A percentile compares a stretch with the other conserved stretches of the same genome.
phyloP scores from a whole-genome alignment of 176 grass and related monocot species.

The Lolium perenne region DNA sequence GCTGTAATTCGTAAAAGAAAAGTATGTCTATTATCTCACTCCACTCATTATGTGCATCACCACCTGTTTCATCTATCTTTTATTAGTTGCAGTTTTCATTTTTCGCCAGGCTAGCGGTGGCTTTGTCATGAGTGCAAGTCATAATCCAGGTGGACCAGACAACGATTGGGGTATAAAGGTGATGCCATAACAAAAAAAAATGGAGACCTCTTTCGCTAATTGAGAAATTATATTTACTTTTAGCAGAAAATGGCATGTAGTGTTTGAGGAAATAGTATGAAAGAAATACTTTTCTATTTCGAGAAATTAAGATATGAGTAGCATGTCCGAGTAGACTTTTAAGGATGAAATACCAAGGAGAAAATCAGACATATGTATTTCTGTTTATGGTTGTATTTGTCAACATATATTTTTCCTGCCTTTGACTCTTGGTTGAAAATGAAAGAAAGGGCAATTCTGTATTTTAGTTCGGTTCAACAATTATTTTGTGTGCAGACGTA shows the following conservation, averaged over 20 bases:
- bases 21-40: slow-evolving; percentile 45
- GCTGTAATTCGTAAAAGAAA: slow-evolving; percentile 86
- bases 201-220: slow-evolving; percentile 20
- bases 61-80: slow-evolving; percentile 18
- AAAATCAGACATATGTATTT: neutral
- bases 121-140: slow-evolving; percentile 95
- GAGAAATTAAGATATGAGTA: neutral
- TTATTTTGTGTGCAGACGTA: neutral
- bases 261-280: slow-evolving; percentile 4
- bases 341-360: neutral
- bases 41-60: neutral
- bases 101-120: slow-evolving; percentile 79
- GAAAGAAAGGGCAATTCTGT: neutral
- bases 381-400: slow-evolving; percentile 10
- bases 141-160: slow-evolving; percentile 91
- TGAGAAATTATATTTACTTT: slow-evolving; percentile 13
- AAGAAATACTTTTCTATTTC: slow-evolving; percentile 13
- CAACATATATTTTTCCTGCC: neutral
- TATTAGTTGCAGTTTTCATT: slow-evolving; percentile 28
- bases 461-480: neutral
- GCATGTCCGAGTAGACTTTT: neutral
- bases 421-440: neutral
- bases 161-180: slow-evolving; percentile 98
- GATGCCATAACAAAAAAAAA: slow-evolving; percentile 30
- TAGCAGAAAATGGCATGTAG: neutral